Conservation (phyloP, 495 filamentous ascomycete genomes). For the Chaetomium tenue region DNA sequence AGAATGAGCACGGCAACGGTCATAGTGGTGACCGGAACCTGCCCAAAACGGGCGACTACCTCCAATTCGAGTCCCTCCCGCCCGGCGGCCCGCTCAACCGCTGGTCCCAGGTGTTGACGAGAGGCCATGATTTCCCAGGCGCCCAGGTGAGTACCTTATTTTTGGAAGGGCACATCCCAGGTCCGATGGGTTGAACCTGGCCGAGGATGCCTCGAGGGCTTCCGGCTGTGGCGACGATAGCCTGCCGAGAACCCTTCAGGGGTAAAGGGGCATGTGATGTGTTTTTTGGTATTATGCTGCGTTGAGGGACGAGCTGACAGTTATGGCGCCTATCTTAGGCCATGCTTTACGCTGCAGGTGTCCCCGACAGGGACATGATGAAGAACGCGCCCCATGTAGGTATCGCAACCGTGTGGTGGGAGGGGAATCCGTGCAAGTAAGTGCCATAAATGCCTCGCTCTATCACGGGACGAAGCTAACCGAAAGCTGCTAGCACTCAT, state of each 20-base stretch:
- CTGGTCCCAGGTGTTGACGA: slow-evolving; percentile 49
- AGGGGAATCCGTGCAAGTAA: slow-evolving; percentile 80
- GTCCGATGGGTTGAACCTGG: neutral
- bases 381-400: slow-evolving; percentile 89
- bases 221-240: neutral
- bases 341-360: slow-evolving; percentile 93
- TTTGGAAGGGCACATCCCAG: neutral
- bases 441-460: slow-evolving; percentile 21
- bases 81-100: slow-evolving; percentile 47
- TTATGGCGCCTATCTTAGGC: slow-evolving; percentile 51
- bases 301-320: neutral
- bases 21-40: slow-evolving; percentile 30
- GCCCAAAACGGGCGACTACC: slow-evolving; percentile 46
- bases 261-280: neutral
- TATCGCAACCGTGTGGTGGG: slow-evolving; percentile 92
- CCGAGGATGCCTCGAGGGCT: neutral
- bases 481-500: slow-evolving; percentile 42
- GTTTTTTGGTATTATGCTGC: neutral
- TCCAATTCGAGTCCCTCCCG: slow-evolving; percentile 45
- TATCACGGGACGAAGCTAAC: slow-evolving; percentile 16
- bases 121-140: slow-evolving; percentile 86
- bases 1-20: slow-evolving; percentile 2
- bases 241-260: neutral
- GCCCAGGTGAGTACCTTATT: slow-evolving; percentile 62
- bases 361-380: slow-evolving; percentile 81